A percentile compares a stretch with the other conserved stretches of the same genome.
These are phyloP conservation scores for Colletotrichum sp. DNA, from an alignment of 2,329 filamentous ascomycete genomes.

Conservation along the genomic window DNA sequence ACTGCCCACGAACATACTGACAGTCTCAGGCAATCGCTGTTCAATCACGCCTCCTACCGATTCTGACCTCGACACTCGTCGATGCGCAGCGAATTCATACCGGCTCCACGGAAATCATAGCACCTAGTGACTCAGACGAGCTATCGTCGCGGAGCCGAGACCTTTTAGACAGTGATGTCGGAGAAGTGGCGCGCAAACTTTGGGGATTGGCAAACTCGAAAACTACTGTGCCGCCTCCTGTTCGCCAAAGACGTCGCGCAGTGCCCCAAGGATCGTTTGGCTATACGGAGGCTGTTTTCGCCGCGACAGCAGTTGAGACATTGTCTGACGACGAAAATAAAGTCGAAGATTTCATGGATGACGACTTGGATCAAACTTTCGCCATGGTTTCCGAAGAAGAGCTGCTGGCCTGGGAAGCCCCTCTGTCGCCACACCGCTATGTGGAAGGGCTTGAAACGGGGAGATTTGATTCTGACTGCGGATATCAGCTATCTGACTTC, in stretches of 20 bases:
- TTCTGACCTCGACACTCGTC: conserved; percentile 29
- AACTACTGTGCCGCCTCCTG: not conserved
- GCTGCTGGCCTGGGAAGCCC: not conserved
- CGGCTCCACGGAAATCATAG: not conserved
- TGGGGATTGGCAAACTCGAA: not conserved
- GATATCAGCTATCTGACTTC: not conserved
- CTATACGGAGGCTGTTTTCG: not conserved
- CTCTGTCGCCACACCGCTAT: not conserved
- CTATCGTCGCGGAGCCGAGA: not conserved
- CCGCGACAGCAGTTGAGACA: not conserved
- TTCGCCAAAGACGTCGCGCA: not conserved
- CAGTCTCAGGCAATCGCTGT: not conserved
- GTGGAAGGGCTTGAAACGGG: not conserved
- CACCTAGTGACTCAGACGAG: not conserved
- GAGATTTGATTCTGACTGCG: not conserved
- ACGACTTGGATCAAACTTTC: not conserved
- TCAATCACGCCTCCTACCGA: conserved; percentile 30
- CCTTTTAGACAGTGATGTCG: not conserved
- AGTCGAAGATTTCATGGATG: conserved; percentile 15
- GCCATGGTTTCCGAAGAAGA: not conserved
- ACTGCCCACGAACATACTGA: not conserved
- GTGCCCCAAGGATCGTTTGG: not conserved
- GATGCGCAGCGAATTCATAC: conserved; percentile 18
- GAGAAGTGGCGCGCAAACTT: not conserved
- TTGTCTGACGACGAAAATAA: not conserved